phyloP scores from a whole-genome alignment of 305 asterid genomes.

The Vinca major region DNA sequence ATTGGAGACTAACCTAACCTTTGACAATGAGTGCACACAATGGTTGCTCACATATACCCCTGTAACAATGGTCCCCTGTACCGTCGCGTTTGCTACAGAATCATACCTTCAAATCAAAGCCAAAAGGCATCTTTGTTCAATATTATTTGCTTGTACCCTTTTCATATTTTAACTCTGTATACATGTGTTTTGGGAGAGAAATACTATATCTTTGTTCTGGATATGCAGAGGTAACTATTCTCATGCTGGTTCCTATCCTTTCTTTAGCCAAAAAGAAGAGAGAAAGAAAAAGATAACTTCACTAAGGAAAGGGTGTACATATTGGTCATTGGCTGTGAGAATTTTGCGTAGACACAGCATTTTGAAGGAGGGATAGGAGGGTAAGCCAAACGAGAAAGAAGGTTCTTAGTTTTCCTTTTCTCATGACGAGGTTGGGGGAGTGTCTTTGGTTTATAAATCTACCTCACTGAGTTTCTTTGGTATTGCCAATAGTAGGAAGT shows the following conservation, averaged over 20 bases:
- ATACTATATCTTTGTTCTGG: neutral
- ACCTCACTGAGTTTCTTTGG: neutral
- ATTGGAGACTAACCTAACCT: too few species aligned
- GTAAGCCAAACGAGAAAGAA: neutral
- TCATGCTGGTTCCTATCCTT: neutral
- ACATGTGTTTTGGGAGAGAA: neutral
- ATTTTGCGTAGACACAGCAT: neutral
- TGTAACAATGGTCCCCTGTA: too few species aligned
- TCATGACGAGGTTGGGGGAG: neutral
- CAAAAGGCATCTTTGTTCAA: too few species aligned
- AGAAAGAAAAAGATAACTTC: neutral
- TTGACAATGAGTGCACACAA: too few species aligned
- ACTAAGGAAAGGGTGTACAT: neutral
- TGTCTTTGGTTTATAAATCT: neutral
- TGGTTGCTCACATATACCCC: too few species aligned
- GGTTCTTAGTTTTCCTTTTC: neutral
- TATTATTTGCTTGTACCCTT: slow-evolving; percentile 1
- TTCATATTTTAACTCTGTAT: neutral
- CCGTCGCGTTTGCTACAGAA: too few species aligned
- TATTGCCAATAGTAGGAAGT: neutral
- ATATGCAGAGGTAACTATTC: neutral
- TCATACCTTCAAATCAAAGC: too few species aligned
- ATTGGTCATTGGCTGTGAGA: neutral
- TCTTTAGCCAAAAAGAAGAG: neutral
- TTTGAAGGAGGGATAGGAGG: neutral